These are phyloP conservation scores for Balansia obtecta DNA, from an alignment of 2,329 filamentous ascomycete genomes.

Conservation along the genomic window DNA sequence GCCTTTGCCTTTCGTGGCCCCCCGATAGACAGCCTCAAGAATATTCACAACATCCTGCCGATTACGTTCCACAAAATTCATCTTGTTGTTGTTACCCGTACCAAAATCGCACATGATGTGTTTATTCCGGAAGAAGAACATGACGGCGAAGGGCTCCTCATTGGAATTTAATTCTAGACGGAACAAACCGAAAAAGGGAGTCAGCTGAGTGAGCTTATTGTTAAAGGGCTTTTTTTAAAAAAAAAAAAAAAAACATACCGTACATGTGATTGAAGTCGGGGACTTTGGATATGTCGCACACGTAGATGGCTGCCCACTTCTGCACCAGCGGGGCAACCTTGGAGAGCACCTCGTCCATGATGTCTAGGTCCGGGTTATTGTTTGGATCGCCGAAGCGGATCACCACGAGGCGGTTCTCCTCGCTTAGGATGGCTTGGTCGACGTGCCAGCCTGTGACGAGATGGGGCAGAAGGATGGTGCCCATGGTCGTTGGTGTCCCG, in stretches of 20 bases:
- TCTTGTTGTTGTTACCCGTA: constrained; percentile 97
- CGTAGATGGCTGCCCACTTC: constrained; percentile 85
- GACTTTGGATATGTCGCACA: constrained; percentile 84
- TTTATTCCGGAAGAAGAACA: constrained; percentile 97
- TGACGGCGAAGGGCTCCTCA: constrained; percentile 74
- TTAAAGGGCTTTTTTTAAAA: too few species aligned
- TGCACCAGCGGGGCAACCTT: constrained; percentile 87
- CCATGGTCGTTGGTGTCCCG: constrained; percentile 29
- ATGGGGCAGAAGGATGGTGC: constrained; percentile 86
- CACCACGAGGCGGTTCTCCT: constrained; percentile 85
- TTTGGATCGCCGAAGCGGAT: constrained; percentile 66
- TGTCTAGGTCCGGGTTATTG: constrained; percentile 65
- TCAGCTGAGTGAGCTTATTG: neutral
- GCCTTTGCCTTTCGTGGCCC: constrained; percentile 96
- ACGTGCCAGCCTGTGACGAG: constrained; percentile 93
- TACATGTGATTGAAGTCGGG: constrained; percentile 97
- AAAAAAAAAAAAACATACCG: constrained; percentile 25
- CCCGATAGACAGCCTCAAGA: constrained; percentile 92
- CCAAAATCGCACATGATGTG: constrained; percentile 98
- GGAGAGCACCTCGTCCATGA: constrained; percentile 85
- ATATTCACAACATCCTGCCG: constrained; percentile 99
- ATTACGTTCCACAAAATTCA: constrained; percentile 89
- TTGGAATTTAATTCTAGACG: constrained; percentile 6
- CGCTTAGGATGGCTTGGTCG: constrained; percentile 79
- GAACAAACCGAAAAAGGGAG: neutral